Percentiles rank a stretch among this genome's conserved stretches.
Evolutionary conservation across 768 basidiomycete species (phyloP).

Genomic region (Gloeophyllum trabeum): DNA sequence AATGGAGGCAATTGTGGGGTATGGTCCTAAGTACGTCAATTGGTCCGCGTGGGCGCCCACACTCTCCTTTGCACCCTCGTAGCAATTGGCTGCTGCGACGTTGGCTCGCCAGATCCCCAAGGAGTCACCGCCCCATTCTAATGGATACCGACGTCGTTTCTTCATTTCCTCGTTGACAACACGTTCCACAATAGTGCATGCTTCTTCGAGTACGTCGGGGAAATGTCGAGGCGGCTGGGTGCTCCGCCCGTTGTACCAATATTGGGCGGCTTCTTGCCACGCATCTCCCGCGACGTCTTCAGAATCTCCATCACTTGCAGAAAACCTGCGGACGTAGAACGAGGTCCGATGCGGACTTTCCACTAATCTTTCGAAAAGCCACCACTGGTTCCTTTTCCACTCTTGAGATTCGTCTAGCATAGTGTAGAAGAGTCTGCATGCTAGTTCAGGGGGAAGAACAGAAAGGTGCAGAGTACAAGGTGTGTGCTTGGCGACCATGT

Average conservation of each 20-base stretch:
- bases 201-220: conserved; percentile 65
- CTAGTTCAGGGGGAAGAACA: conserved; percentile 63
- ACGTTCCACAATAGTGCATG: conserved; percentile 57
- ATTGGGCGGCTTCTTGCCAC: conserved; percentile 67
- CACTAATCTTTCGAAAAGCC: conserved; percentile 71
- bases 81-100: conserved; percentile 79
- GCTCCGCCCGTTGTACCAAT: conserved; percentile 74
- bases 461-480: conserved; percentile 68
- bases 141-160: conserved; percentile 43
- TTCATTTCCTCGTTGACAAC: conserved; percentile 63
- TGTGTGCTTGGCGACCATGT: conserved; percentile 54
- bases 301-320: conserved; percentile 10
- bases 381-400: conserved; percentile 77
- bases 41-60: conserved; percentile 81
- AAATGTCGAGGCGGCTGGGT: conserved; percentile 47
- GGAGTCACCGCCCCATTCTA: conserved; percentile 47
- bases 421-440: conserved; percentile 61
- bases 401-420: conserved; percentile 50
- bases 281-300: conserved; percentile 25
- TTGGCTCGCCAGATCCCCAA: conserved; percentile 57
- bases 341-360: conserved; percentile 80
- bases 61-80: conserved; percentile 70
- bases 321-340: conserved; percentile 53
- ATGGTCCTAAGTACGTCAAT: conserved; percentile 72
- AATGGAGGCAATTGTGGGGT: conserved; percentile 76